Conservation (phyloP, 805 yeast genomes). For the Diddensiella santjacobensis region DNA sequence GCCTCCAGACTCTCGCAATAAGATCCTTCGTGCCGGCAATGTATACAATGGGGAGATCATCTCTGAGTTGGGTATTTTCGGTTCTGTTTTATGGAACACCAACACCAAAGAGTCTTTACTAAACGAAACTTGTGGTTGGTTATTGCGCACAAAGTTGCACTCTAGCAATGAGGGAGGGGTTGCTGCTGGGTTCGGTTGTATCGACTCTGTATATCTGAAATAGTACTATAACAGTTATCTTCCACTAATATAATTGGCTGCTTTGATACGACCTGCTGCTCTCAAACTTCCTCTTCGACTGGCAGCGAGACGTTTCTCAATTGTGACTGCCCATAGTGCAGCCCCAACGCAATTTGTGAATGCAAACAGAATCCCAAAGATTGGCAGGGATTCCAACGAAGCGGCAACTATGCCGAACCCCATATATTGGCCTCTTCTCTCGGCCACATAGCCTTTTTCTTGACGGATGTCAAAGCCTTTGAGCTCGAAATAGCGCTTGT, state of each 20-base stretch:
- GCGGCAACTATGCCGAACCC: slow-evolving; percentile 37
- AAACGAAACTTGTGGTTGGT: slow-evolving; percentile 77
- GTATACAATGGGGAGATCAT: slow-evolving; percentile 68
- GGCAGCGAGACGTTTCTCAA: slow-evolving; percentile 23
- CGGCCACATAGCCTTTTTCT: slow-evolving; percentile 30
- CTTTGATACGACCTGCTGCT: slow-evolving; percentile 1
- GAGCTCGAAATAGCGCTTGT: slow-evolving; percentile 53
- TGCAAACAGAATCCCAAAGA: slow-evolving; percentile 34
- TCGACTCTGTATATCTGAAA: slow-evolving; percentile 69
- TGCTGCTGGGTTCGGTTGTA: slow-evolving; percentile 98
- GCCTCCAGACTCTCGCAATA: slow-evolving; percentile 67
- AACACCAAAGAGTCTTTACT: slow-evolving; percentile 48
- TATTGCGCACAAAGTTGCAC: slow-evolving; percentile 83
- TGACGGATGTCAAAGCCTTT: slow-evolving; percentile 48
- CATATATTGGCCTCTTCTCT: slow-evolving; percentile 31
- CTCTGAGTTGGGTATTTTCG: slow-evolving; percentile 90
- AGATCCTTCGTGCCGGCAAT: slow-evolving; percentile 64
- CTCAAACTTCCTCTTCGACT: slow-evolving; percentile 2
- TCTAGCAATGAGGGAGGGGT: slow-evolving; percentile 96
- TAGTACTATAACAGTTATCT: slow-evolving; percentile 19
- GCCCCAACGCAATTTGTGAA: slow-evolving; percentile 37
- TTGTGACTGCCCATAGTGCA: slow-evolving; percentile 36
- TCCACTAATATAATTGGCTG: background rate
- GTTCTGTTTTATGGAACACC: slow-evolving; percentile 73
- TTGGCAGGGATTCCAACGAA: slow-evolving; percentile 34